A percentile compares a stretch with the other conserved stretches of the same genome.
Conservation (phyloP, 352 stramenopile genomes). For the Globisporangium yorkense region DNA sequence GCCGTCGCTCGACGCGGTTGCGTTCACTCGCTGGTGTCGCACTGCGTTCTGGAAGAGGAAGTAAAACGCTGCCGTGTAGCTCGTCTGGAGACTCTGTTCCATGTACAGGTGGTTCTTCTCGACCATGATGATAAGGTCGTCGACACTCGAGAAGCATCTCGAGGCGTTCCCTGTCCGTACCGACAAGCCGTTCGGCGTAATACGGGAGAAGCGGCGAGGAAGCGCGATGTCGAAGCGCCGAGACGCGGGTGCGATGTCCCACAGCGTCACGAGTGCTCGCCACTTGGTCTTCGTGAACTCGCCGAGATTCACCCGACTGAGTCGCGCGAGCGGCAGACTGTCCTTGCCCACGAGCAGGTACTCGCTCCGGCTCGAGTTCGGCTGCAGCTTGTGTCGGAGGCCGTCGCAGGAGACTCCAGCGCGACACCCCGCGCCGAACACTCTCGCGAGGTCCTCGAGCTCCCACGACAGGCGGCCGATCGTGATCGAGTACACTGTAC, state of each 20-base stretch:
- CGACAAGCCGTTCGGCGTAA: background rate
- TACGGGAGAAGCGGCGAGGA: slow-evolving; percentile 5
- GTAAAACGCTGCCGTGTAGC: slow-evolving; percentile 28
- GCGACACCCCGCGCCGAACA: background rate
- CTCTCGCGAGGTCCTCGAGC: slow-evolving; percentile 1
- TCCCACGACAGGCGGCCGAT: slow-evolving; percentile 5
- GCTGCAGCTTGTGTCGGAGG: slow-evolving; percentile 4
- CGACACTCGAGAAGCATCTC: slow-evolving; percentile 2
- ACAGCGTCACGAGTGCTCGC: slow-evolving; percentile 4
- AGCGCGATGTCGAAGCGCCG: slow-evolving; percentile 3
- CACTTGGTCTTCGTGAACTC: slow-evolving; percentile 6
- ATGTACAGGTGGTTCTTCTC: slow-evolving; percentile 38
- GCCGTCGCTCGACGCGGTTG: background rate
- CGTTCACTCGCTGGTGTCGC: background rate
- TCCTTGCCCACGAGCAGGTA: background rate
- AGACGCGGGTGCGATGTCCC: background rate
- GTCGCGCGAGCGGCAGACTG: slow-evolving; percentile 1
- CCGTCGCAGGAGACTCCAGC: background rate
- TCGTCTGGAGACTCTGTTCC: slow-evolving; percentile 25
- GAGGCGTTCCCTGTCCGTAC: background rate
- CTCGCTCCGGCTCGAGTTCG: slow-evolving; percentile 4
- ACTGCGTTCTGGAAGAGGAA: slow-evolving; percentile 31
- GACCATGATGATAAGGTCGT: slow-evolving; percentile 10
- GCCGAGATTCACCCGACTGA: slow-evolving; percentile 4
- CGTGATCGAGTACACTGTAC: slow-evolving; percentile 6